Evolutionary conservation across 495 filamentous ascomycete species (phyloP), one percentile per base, ranked within the genome.

Genomic region (Pyrenula massariospora): DNA sequence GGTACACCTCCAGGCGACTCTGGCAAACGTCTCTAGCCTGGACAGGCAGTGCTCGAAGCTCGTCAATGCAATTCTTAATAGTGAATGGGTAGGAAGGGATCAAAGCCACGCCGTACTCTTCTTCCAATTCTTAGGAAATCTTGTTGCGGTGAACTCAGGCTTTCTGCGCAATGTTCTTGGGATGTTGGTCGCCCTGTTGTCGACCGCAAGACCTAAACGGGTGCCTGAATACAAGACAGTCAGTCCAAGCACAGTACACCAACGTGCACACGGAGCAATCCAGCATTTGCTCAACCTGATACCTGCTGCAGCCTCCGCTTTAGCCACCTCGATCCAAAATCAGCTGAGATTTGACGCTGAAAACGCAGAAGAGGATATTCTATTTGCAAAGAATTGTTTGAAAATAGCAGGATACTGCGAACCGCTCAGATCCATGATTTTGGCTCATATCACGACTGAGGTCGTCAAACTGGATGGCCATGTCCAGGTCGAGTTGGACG

Each of bases 391-490:
- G 52, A 95, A 95, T 64, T 70, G 96, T 2, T 71, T 96, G 3
- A 80, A 75, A 57, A 68, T 97, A 23, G 79, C 84, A 47, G 74
- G 74, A 50, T 94, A 94, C 66, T 77, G 84, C 3, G 88, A 89
- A 0, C 85, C 92, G 51, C 74, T 97, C n/a, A 83, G 84, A 60
- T 77, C 82, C 15, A 87, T 93, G 54, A 80, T 96, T n/a, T 79
- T 95, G 55, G 82, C 86, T 56, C 70, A 96, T 19, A 83, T 96
- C 48, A 87, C 86, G 11, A 85, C 92, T 36, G 80, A 84, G 54
- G 73, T 96, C 2, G 88, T 96, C 57, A 95, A 93, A 68, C 85
- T 94, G 50, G 93, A 99, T 61, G 87, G 95, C 2, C 88, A 95
- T 65, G 90, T 97, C 65, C 91, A 96, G 67, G 81, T 89, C 11